phyloP scores from a whole-genome alignment of 1,284 basidiomycete genomes.

The Sphagnurus paluster region DNA sequence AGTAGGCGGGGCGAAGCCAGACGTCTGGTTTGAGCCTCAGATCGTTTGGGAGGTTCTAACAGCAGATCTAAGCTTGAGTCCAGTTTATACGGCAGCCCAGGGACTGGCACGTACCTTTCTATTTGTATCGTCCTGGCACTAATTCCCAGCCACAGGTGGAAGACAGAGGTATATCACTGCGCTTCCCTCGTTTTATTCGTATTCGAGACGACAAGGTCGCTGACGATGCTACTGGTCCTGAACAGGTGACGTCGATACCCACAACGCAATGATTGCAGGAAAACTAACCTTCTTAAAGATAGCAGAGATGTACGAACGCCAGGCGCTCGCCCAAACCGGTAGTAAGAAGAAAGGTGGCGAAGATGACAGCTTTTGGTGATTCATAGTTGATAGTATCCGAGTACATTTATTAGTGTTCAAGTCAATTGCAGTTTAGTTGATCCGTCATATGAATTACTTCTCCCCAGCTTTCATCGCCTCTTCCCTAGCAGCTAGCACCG shows the following conservation, averaged over 20 bases:
- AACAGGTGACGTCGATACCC: constrained; percentile 67
- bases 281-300: constrained; percentile 55
- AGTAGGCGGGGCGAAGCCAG: constrained; percentile 88
- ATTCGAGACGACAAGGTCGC: constrained; percentile 91
- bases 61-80: constrained; percentile 95
- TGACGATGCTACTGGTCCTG: constrained; percentile 90
- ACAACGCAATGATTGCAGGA: not conserved
- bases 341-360: constrained; percentile 71
- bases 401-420: constrained; percentile 15
- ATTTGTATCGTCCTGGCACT: not conserved
- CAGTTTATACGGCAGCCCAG: constrained; percentile 96
- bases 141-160: constrained; percentile 57
- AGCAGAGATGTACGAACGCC: constrained; percentile 93
- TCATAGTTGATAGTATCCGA: constrained; percentile 6
- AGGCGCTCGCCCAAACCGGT: constrained; percentile 76
- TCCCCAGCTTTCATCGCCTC: constrained; percentile 40
- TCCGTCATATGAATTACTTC: constrained; percentile 17
- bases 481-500: constrained; percentile 40
- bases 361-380: constrained; percentile 89
- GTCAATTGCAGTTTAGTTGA: constrained; percentile 1
- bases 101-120: constrained; percentile 68
- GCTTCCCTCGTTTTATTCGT: constrained; percentile 94
- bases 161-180: constrained; percentile 87
- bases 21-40: constrained; percentile 94
- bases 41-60: constrained; percentile 98